These are phyloP conservation scores for Alternaria angustiovoidea DNA, from an alignment of 2,329 filamentous ascomycete species.

Conservation along the genomic window DNA sequence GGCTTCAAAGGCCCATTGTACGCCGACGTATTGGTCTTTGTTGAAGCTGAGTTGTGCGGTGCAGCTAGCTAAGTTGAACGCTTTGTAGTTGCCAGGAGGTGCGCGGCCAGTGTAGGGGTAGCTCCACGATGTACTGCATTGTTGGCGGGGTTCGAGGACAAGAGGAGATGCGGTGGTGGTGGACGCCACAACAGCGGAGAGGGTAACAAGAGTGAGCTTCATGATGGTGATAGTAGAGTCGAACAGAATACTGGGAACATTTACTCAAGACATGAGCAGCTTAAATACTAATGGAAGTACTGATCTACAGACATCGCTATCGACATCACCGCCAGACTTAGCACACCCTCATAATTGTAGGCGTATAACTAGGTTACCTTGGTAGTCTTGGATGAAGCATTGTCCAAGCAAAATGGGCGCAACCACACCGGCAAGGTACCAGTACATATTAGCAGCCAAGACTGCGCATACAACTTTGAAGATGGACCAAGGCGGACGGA, in stretches of 20 bases:
- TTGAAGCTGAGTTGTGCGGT: slow-evolving; percentile 13
- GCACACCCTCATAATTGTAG: neutral
- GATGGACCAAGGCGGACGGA: neutral
- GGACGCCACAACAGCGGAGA: neutral
- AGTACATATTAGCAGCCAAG: neutral
- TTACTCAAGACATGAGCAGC: neutral
- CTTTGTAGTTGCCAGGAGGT: slow-evolving; percentile 7
- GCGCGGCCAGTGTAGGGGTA: neutral
- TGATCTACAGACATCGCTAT: neutral
- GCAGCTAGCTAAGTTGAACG: slow-evolving; percentile 12
- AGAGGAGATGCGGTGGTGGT: neutral
- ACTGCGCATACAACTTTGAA: neutral
- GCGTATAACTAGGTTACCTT: neutral
- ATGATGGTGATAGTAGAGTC: neutral
- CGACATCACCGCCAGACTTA: neutral
- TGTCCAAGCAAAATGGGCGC: neutral
- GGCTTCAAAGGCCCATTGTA: slow-evolving; percentile 19
- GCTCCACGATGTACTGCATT: neutral
- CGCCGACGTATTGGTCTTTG: slow-evolving; percentile 16
- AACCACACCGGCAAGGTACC: neutral
- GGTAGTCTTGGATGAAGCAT: neutral
- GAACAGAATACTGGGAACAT: neutral
- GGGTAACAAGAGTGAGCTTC: neutral
- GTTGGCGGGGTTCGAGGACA: neutral
- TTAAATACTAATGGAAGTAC: neutral